Evolutionary conservation across 441 rosid genomes (phyloP).

Genomic region (Brassica hybrid): DNA sequence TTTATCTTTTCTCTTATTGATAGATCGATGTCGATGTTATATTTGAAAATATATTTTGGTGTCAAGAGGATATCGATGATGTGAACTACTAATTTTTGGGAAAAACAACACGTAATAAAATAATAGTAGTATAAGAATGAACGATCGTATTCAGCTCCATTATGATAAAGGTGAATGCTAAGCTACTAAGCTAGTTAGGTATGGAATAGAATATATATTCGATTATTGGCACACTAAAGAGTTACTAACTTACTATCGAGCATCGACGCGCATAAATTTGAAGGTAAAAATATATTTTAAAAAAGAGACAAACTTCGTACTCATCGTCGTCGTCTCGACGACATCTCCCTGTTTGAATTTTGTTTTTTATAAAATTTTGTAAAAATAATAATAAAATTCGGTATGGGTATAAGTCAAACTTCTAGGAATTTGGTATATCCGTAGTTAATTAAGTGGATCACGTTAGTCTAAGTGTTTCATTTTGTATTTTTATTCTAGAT

Average conservation of each 20-base stretch:
- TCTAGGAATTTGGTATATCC: background rate
- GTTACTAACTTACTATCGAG: background rate
- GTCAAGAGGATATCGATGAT: constrained; percentile 1
- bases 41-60: background rate
- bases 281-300: background rate
- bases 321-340: constrained; percentile 10
- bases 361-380: background rate
- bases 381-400: background rate
- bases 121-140: constrained; percentile 3
- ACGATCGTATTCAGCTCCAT: constrained; percentile 37
- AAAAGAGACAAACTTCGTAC: constrained; percentile 23
- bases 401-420: background rate
- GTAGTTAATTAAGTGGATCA: background rate
- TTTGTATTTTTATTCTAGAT: background rate
- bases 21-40: background rate
- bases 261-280: constrained; percentile 5
- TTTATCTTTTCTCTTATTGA: background rate
- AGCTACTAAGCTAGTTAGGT: constrained; percentile 39
- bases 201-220: constrained; percentile 31
- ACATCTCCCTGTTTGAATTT: background rate
- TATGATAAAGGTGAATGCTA: constrained; percentile 34
- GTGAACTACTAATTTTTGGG: background rate
- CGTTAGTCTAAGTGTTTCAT: background rate
- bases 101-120: constrained; percentile 2
- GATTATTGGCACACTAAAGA: constrained; percentile 20